Base-by-base conservation (phyloP, 805 yeast genomes). In the Metschnikowia noctiluminum region DNA sequence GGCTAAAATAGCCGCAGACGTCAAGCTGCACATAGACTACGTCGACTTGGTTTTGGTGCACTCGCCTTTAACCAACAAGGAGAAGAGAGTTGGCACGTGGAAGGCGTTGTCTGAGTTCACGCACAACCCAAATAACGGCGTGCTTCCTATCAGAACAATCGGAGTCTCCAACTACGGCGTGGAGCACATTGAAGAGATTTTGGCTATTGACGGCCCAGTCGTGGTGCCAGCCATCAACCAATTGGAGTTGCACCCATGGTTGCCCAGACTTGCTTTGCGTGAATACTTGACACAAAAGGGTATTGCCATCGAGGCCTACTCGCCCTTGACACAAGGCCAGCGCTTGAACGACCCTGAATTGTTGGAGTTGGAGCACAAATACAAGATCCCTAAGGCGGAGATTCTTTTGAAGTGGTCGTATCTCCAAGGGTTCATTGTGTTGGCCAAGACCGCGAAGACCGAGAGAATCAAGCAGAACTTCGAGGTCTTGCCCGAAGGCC, bases 211-310 rank as follows among this genome's bases (percentile, higher is more conserved):
- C 3, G 78, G 69, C 3, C 65, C 81, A 37, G 66, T 65, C 45
- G 60, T 63, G 51, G 62, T 50, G 55, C 82, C 96, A 0, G 88
- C 84, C 0, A 84, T 87, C 38, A 85, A 89, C 64, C 96, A 89
- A 63, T 79, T 89, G 60, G 96, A 88, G 65, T 76, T 88, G 44
- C 87, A 89, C 51, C 96, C 94, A 16, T 87, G 94, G 91, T 72
- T 85, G 59, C 87, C 85, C 69, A 73, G 86, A 57, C 68, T 74
- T 46, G 82, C 83, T 44, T 71, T 89, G 49, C 80, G 85, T 21
- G 77, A 81, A 46, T 85, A 70, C 65, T 82, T 87, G 62, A 70
- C 73, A 31, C 60, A 72, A 13, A 66, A 83, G 49, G 81, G 74
- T 40, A 78, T 90, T 37, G 67, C 73, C 6, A 79, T 85, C 10